These are phyloP conservation scores for Ustilaginoidea virens DNA, from an alignment of 2,329 filamentous ascomycete species.

Conservation along the genomic window DNA sequence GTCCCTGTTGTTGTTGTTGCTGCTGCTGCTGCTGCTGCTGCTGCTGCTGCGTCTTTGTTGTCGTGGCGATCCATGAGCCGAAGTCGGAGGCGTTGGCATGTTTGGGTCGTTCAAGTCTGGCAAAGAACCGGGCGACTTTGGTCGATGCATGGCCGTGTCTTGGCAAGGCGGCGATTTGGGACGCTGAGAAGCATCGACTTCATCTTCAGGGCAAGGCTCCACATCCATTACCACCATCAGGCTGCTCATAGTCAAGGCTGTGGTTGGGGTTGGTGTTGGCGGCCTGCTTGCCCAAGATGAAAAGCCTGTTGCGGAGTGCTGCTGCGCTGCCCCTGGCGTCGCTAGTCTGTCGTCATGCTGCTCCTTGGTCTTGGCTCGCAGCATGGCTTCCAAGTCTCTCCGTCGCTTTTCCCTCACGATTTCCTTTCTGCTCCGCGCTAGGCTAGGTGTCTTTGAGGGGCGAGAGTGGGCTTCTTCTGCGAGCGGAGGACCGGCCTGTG, in stretches of 20 bases:
- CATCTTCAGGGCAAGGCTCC: constrained; percentile 13
- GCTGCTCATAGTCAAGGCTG: constrained; percentile 13
- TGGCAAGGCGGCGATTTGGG: background rate
- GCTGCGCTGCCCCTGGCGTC: background rate
- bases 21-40: no score
- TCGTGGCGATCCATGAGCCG: constrained; percentile 13
- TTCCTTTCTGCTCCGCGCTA: constrained; percentile 18
- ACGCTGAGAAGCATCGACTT: background rate
- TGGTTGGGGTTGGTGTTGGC: constrained; percentile 1
- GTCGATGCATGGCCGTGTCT: background rate
- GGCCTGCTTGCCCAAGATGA: background rate
- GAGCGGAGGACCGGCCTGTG: constrained; percentile 9
- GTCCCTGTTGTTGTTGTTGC: no score
- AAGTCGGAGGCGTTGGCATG: constrained; percentile 17
- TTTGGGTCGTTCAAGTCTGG: constrained; percentile 2
- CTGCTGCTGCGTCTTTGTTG: constrained; percentile 9
- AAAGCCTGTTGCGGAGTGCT: background rate
- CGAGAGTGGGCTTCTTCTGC: constrained; percentile 5
- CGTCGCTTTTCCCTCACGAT: constrained; percentile 24
- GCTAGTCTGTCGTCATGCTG: constrained; percentile 1
- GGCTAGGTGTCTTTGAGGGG: constrained; percentile 8
- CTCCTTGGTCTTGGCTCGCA: constrained; percentile 10
- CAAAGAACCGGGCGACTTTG: background rate
- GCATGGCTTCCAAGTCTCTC: constrained; percentile 21
- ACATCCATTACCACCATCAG: constrained; percentile 25